These are phyloP conservation scores for Mycocentrospora acerina DNA, from an alignment of 2,329 filamentous ascomycete genomes.

Conservation along the genomic window DNA sequence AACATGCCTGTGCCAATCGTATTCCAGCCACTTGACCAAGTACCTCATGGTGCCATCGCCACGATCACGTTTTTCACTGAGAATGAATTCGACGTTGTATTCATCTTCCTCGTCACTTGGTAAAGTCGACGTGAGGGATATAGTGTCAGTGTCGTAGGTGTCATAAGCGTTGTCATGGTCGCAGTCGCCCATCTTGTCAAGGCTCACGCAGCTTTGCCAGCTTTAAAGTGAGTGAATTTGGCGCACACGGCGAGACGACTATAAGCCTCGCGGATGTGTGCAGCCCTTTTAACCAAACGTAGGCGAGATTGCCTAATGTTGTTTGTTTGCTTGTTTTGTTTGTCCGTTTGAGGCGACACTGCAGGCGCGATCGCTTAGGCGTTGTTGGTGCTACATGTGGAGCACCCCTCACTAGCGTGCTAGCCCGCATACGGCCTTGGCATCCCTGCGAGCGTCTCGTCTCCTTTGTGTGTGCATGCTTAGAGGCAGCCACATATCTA, in stretches of 20 bases:
- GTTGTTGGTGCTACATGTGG: too few relatives aligned
- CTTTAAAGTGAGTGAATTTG: neutral
- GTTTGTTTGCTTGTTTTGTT: too few relatives aligned
- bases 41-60: constrained; percentile 47
- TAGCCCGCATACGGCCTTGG: constrained; percentile 7
- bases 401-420: neutral
- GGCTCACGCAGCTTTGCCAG: too few relatives aligned
- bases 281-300: too few relatives aligned
- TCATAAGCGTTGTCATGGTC: constrained; percentile 3
- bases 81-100: constrained; percentile 25
- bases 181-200: constrained; percentile 7
- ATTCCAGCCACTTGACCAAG: constrained; percentile 66
- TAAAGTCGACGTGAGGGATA: constrained; percentile 60
- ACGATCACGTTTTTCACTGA: constrained; percentile 48
- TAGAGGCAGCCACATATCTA: constrained; percentile 24
- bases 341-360: too few relatives aligned
- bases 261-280: too few relatives aligned
- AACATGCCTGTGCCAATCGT: constrained; percentile 46
- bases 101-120: constrained; percentile 4
- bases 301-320: too few relatives aligned
- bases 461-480: constrained; percentile 5
- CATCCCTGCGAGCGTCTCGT: neutral
- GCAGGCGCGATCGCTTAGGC: too few relatives aligned
- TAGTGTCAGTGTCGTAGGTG: constrained; percentile 46
- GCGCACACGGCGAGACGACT: too few relatives aligned